phyloP scores from a whole-genome alignment of 129 eudicot genomes.

The Lactuca sativa region DNA sequence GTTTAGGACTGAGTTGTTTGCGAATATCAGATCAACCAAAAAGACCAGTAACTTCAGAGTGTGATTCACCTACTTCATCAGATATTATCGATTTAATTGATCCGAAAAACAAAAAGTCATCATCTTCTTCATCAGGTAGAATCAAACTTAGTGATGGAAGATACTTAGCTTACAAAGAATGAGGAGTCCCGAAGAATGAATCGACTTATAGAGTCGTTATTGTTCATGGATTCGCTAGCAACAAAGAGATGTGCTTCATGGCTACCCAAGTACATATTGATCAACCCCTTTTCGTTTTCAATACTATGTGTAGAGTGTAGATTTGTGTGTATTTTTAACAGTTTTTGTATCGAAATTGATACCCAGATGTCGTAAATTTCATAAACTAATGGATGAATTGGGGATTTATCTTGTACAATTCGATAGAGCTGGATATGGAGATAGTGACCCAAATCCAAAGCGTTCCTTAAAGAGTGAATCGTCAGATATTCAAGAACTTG shows the following conservation, averaged over 20 bases:
- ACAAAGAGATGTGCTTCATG: slow-evolving; percentile 79
- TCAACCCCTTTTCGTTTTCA: slow-evolving; percentile 10
- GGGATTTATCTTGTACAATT: slow-evolving; percentile 61
- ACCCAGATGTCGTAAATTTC: slow-evolving; percentile 28
- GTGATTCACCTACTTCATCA: no score
- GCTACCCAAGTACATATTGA: slow-evolving; percentile 68
- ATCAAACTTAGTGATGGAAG: no score
- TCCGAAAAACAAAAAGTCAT: slow-evolving; percentile 14
- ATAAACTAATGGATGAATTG: slow-evolving; percentile 74
- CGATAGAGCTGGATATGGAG: slow-evolving; percentile 99
- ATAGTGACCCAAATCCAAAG: no score
- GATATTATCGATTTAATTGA: slow-evolving; percentile 20
- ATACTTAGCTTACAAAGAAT: slow-evolving; percentile 69
- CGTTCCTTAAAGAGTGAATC: slow-evolving; percentile 85
- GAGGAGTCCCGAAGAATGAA: slow-evolving; percentile 72
- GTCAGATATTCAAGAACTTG: slow-evolving; percentile 84
- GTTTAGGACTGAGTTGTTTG: no score
- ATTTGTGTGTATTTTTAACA: slow-evolving; percentile 12
- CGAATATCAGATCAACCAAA: no score
- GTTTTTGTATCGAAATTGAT: not conserved
- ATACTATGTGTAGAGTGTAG: slow-evolving; percentile 11
- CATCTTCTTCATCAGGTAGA: slow-evolving; percentile 19
- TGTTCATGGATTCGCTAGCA: slow-evolving; percentile 95
- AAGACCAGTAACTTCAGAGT: no score
- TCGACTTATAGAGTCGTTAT: slow-evolving; percentile 65